Evolutionary conservation across 75 land plant genomes (phyloP), one percentile per base, ranked within the genome.

Genomic region (Gnetum montanum): DNA sequence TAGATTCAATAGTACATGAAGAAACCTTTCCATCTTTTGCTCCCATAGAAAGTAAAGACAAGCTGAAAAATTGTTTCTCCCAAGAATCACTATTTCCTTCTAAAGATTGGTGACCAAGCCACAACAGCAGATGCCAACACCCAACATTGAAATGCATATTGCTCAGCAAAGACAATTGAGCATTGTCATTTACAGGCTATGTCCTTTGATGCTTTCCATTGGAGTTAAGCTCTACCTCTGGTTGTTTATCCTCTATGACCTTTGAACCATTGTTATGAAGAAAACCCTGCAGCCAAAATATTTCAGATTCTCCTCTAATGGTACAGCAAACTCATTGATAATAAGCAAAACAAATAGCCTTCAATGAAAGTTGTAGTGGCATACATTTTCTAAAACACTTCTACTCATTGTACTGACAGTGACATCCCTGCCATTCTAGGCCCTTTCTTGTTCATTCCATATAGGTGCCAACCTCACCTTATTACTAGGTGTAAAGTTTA

Each of bases 1-100:
- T 62, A 16, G 59, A 54, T 59, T 75, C 81, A 58, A 84, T 38
- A 28, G 72, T 75, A 57, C 84, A 84, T 36, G 84, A 60, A 36
- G 86, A 77, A 65, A 91, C 69, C 59, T 69, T 59, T 49, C 97
- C 97, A 59, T 82, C 78, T 53, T 81, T 91, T 29, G 70, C 81
- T 20, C 97, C 97, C 49, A 88, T 67, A 16, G 93, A 85, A 15
- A 90, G 58, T 41, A 91, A 19, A 34, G 78, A 65, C 44, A 64
- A 81, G 13, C 41, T 30, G 6, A 19, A 30, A 22, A 52, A 58
- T 24, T 61, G 63, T 34, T 34, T 11, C 60, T 49, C 58, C 20
- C 18, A 25, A 36, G 64, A 43, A 65, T 10, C 1, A 11, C 2
- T 18, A 55, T 4, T 57, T 19, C n/a, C 26, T 33, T 65, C 54